These are phyloP conservation scores for Claviceps sp. DNA, from an alignment of 2,329 filamentous ascomycete species.

Conservation along the genomic window DNA sequence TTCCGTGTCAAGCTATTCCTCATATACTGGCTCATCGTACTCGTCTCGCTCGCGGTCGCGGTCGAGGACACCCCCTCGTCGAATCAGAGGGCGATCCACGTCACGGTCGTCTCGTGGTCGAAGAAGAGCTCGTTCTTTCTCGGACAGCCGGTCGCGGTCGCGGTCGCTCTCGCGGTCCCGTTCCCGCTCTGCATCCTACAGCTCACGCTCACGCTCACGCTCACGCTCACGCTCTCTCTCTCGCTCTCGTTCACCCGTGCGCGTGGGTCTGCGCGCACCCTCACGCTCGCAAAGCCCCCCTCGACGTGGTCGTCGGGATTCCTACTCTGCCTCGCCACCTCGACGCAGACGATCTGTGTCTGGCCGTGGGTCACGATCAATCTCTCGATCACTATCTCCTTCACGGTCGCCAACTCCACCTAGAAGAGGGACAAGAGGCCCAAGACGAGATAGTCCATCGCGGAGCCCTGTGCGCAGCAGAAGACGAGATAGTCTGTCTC, in stretches of 20 bases:
- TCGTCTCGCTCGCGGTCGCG: slow-evolving; percentile 8
- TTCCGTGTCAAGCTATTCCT: slow-evolving; percentile 67
- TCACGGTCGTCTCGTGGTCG: slow-evolving; percentile 3
- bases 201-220: neutral
- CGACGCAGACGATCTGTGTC: slow-evolving; percentile 3
- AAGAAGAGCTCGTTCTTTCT: slow-evolving; percentile 3
- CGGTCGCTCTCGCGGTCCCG: slow-evolving; percentile 3
- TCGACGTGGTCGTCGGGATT: slow-evolving; percentile 1
- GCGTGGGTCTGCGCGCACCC: slow-evolving; percentile 1
- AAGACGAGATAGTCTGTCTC: slow-evolving; percentile 3
- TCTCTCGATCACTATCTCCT: neutral
- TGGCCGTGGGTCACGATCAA: neutral
- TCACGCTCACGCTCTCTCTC: neutral
- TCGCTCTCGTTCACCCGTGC: slow-evolving; percentile 1
- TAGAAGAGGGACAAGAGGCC: neutral
- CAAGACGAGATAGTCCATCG: neutral
- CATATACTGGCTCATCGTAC: slow-evolving; percentile 33
- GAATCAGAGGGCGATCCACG: slow-evolving; percentile 5
- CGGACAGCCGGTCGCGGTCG: slow-evolving; percentile 5
- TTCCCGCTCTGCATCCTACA: neutral
- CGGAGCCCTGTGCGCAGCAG: slow-evolving; percentile 1
- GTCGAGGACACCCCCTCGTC: slow-evolving; percentile 1
- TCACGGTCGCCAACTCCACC: slow-evolving; percentile 3
- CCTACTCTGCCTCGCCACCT: slow-evolving; percentile 5
- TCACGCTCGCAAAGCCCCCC: neutral